Percentiles rank a stretch among this genome's conserved stretches.
These are phyloP conservation scores for Plantago rigida DNA, from an alignment of 305 asterid genomes.

Conservation along the genomic window DNA sequence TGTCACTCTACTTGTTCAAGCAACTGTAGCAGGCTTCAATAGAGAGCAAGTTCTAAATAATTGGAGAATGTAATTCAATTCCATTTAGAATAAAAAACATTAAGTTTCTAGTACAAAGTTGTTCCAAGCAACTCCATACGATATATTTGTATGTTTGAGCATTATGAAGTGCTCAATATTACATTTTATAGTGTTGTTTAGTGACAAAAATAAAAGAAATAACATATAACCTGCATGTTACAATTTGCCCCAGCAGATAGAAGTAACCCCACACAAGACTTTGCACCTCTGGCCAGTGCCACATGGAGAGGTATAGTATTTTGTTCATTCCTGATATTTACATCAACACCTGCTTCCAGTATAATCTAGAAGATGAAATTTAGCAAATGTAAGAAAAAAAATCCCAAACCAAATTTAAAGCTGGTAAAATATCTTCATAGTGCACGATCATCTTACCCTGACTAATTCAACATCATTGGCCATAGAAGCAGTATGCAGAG, in stretches of 20 bases:
- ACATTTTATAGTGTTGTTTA: not conserved
- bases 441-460: conserved; percentile 47
- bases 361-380: conserved; percentile 50
- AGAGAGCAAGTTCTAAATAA: conserved; percentile 18
- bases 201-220: conserved; percentile 2
- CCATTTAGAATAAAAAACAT: not conserved
- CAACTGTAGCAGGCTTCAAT: conserved; percentile 7
- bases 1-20: conserved; percentile 1
- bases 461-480: conserved; percentile 82
- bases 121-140: conserved; percentile 5
- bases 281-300: conserved; percentile 98
- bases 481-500: conserved; percentile 93
- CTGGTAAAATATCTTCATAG: not conserved
- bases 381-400: conserved; percentile 20
- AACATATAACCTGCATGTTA: conserved; percentile 63
- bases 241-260: conserved; percentile 93
- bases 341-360: conserved; percentile 88
- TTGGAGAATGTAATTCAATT: conserved; percentile 17
- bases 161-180: not conserved
- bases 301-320: conserved; percentile 90
- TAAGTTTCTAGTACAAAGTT: conserved; percentile 7
- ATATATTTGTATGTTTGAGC: conserved; percentile 17
- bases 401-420: conserved; percentile 5
- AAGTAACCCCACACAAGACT: conserved; percentile 83
- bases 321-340: conserved; percentile 77